Percentiles rank a stretch among this genome's conserved stretches.
Conservation (phyloP, 768 basidiomycete genomes). For the Boletus tylopilopsis region DNA sequence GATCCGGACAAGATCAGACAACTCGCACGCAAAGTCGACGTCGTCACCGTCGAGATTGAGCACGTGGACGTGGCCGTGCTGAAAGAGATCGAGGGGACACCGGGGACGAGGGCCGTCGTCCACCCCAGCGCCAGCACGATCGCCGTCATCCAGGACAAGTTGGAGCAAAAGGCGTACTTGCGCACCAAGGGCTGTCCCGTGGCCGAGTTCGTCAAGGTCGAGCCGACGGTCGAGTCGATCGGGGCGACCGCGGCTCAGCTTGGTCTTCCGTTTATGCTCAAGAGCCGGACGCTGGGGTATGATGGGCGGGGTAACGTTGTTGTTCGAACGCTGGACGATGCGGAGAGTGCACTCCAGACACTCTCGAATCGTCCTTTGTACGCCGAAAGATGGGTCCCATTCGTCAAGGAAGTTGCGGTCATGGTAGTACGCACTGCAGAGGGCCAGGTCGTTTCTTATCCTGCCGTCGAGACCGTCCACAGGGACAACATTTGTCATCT, state of each 20-base stretch:
- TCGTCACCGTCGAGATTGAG: constrained; percentile 95
- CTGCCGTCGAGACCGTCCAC: constrained; percentile 92
- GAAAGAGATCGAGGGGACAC: constrained; percentile 37
- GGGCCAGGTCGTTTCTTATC: constrained; percentile 81
- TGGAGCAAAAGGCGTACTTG: constrained; percentile 63
- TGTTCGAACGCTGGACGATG: constrained; percentile 51
- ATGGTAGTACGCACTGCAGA: constrained; percentile 86
- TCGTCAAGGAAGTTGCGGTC: constrained; percentile 87
- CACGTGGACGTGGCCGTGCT: constrained; percentile 84
- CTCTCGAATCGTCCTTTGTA: constrained; percentile 76
- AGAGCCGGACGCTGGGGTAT: constrained; percentile 92
- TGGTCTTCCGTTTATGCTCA: constrained; percentile 92
- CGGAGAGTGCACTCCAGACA: constrained; percentile 45
- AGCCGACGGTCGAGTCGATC: constrained; percentile 49
- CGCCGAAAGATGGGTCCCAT: constrained; percentile 92
- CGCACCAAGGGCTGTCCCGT: constrained; percentile 46
- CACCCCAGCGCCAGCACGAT: constrained; percentile 85
- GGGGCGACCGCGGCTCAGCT: constrained; percentile 50
- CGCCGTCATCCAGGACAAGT: constrained; percentile 76
- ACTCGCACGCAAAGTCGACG: constrained; percentile 75
- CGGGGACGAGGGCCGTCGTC: constrained; percentile 33
- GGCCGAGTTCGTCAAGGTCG: constrained; percentile 58
- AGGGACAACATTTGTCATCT: constrained; percentile 92
- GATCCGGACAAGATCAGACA: constrained; percentile 74
- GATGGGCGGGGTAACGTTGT: constrained; percentile 94